Percentiles rank a stretch among this genome's conserved stretches.
phyloP scores from a whole-genome alignment of 805 yeast species.

The Candida insectalens region DNA sequence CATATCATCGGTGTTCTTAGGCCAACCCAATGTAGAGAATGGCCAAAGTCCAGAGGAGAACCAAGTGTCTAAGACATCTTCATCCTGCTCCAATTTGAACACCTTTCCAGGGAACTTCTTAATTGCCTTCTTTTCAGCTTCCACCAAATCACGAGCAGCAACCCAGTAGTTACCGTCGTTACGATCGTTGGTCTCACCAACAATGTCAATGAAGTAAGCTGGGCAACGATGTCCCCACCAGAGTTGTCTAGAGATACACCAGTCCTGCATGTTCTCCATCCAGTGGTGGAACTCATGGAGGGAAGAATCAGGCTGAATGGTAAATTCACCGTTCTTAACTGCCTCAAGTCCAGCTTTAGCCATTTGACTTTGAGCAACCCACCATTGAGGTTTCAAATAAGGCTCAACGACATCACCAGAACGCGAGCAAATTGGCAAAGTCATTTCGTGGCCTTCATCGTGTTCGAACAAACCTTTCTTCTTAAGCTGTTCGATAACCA shows the following conservation, averaged over 20 bases:
- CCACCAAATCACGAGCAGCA: constrained; percentile 75
- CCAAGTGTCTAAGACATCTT: constrained; percentile 98
- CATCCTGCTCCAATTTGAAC: constrained; percentile 85
- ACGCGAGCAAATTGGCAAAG: constrained; percentile 88
- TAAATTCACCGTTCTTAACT: constrained; percentile 71
- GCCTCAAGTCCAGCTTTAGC: constrained; percentile 82
- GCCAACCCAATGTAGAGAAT: constrained; percentile 95
- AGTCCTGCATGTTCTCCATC: constrained; percentile 94
- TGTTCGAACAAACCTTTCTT: constrained; percentile 67
- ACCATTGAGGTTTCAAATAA: constrained; percentile 97
- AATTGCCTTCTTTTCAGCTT: constrained; percentile 77
- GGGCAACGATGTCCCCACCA: constrained; percentile 99
- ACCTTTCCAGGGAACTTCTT: constrained; percentile 60
- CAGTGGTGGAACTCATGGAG: constrained; percentile 92
- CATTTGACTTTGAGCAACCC: constrained; percentile 88
- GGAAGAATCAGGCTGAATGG: constrained; percentile 79
- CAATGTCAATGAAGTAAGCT: constrained; percentile 77
- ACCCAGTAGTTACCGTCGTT: constrained; percentile 75
- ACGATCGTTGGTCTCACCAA: constrained; percentile 58
- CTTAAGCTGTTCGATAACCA: constrained; percentile 74
- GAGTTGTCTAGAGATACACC: constrained; percentile 94
- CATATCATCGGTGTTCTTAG: constrained; percentile 64
- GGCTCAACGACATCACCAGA: constrained; percentile 98
- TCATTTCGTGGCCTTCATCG: constrained; percentile 92
- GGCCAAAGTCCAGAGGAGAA: constrained; percentile 99